A percentile compares a stretch with the other conserved stretches of the same genome.
These are phyloP conservation scores for Suillus americanus DNA, from an alignment of 768 basidiomycete genomes.

Conservation along the genomic window DNA sequence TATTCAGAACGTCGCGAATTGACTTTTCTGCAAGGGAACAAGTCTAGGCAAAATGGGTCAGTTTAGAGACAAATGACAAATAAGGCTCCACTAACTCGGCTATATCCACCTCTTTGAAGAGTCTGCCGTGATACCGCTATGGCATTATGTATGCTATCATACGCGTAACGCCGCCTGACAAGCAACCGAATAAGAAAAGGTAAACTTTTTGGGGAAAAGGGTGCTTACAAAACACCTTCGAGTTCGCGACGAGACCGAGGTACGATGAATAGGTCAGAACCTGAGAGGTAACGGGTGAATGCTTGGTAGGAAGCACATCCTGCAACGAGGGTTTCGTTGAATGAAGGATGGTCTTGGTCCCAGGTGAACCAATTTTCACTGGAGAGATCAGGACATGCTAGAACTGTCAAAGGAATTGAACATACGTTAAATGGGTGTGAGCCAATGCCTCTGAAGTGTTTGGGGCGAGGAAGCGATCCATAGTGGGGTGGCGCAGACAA, in stretches of 20 bases:
- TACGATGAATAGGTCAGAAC: slow-evolving; percentile 68
- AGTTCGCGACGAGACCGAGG: slow-evolving; percentile 67
- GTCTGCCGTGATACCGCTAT: slow-evolving; percentile 68
- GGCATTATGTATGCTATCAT: slow-evolving; percentile 80
- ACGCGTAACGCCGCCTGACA: slow-evolving; percentile 67
- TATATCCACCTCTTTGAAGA: slow-evolving; percentile 56
- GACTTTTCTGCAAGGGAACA: slow-evolving; percentile 73
- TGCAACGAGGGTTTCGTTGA: slow-evolving; percentile 74
- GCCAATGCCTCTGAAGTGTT: slow-evolving; percentile 74
- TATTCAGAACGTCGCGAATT: slow-evolving; percentile 66
- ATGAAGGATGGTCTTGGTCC: slow-evolving; percentile 68
- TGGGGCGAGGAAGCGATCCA: slow-evolving; percentile 75
- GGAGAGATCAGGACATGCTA: slow-evolving; percentile 17
- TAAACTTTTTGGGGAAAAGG: neutral
- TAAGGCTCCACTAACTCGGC: slow-evolving; percentile 39
- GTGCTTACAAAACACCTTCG: slow-evolving; percentile 66
- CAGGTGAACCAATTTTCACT: slow-evolving; percentile 70
- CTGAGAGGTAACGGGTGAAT: slow-evolving; percentile 69
- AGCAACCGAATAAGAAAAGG: slow-evolving; percentile 10
- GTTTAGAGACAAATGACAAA: neutral
- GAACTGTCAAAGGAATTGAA: slow-evolving; percentile 10
- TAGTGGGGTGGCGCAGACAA: slow-evolving; percentile 21
- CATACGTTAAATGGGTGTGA: slow-evolving; percentile 65
- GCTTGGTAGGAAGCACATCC: slow-evolving; percentile 81
- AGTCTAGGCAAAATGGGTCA: slow-evolving; percentile 39